Evolutionary conservation across 2,329 filamentous ascomycete genomes (phyloP), one percentile per base, ranked within the genome.

Genomic region (Aspergillus spinulosporus): DNA sequence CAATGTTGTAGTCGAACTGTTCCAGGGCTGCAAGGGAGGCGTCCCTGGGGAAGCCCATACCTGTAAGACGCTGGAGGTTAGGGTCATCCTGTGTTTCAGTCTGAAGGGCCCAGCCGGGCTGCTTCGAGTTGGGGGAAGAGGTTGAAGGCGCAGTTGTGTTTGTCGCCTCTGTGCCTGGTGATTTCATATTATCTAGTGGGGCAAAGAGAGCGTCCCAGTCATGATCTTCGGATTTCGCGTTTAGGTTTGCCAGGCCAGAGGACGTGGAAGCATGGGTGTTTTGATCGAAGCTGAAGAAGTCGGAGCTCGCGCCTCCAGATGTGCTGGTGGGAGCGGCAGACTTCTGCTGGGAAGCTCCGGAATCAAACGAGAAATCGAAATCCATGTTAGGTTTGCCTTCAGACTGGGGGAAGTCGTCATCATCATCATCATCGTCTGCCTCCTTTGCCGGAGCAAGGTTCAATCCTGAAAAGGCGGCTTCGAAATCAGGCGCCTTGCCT

Each of bases 201-300:
- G 90, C 88, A 75, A 97, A 97, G 54, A 97, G 90, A 39, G 91
- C 89, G 68, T 97, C 93, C 94, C 94, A 97, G 72, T 97, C 93
- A 64, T 95, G 89, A 34, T 77, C 73, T 1, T 74, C 69, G 26
- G 72, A 69, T 58, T 75, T 73, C 43, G 74, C 62, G 44, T 71
- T 69, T 46, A 72, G 68, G 57, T 76, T 70, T 45, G 72, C 69
- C 53, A 78, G 70, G 53, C 75, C 62, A 42, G 72, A 54, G n/a
- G 72, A 59, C 32, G 70, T 56, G 1, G 68, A 56, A 15, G 65
- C 59, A 26, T 62, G 56, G 12, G 60, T 60, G 48, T 68, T 68
- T 52, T 67, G 65, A 54, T 76, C 67, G 57, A 75, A 74, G 49
- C 60, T 68, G 59, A 74, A 75, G 56, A 76, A 75, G 14, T 75